Evolutionary conservation across 2,329 filamentous ascomycete species (phyloP).

Genomic region (Nannizziopsis arthrosporioides): DNA sequence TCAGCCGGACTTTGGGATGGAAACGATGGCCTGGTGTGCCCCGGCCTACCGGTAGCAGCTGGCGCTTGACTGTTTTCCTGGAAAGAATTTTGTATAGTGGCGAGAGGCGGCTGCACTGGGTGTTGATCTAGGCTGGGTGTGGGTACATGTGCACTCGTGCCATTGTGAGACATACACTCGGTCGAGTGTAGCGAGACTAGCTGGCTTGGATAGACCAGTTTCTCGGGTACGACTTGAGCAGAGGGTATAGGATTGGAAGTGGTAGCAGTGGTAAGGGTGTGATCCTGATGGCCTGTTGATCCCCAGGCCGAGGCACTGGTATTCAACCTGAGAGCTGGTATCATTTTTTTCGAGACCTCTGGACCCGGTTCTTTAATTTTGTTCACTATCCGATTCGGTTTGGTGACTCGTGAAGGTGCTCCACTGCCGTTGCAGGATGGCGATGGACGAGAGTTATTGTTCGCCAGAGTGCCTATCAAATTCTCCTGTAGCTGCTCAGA

Average conservation of each 20-base stretch:
- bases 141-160: constrained; percentile 19
- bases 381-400: neutral
- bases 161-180: constrained; percentile 19
- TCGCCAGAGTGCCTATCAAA: no score
- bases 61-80: constrained; percentile 22
- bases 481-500: no score
- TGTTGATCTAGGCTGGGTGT: constrained; percentile 22
- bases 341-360: neutral
- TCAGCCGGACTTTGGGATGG: neutral
- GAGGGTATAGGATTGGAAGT: constrained; percentile 21
- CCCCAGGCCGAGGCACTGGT: neutral
- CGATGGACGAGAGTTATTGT: no score
- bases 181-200: constrained; percentile 32
- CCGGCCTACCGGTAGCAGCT: no score
- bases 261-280: neutral
- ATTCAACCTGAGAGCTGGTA: neutral
- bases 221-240: constrained; percentile 27
- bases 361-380: neutral
- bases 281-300: neutral
- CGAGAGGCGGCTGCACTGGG: constrained; percentile 32
- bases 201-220: constrained; percentile 22
- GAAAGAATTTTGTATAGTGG: constrained; percentile 30
- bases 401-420: neutral
- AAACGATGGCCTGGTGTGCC: neutral
- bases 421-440: neutral